These are phyloP conservation scores for Stephania cephalantha DNA, from an alignment of 164 flowering plant genomes.

Conservation along the genomic window DNA sequence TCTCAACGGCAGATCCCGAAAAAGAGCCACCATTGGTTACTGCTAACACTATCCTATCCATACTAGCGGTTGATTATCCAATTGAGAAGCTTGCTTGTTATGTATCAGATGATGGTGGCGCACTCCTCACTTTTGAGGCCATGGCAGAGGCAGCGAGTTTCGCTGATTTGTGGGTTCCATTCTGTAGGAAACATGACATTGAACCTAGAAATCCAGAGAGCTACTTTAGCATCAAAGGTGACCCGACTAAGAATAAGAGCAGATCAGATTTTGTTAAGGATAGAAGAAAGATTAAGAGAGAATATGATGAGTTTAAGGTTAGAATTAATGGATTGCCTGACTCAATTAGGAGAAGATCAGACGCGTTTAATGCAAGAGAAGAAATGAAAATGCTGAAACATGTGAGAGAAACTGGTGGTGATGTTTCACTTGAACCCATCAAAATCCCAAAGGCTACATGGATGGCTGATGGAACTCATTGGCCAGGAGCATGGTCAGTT, in stretches of 20 bases:
- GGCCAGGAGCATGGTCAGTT: conserved; percentile 86
- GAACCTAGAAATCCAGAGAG: conserved; percentile 81
- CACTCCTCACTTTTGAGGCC: conserved; percentile 90
- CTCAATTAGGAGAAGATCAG: conserved; percentile 67
- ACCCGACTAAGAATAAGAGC: conserved; percentile 67
- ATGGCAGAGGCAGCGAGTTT: conserved; percentile 88
- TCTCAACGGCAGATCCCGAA: conserved; percentile 94
- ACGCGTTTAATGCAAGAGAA: conserved; percentile 62
- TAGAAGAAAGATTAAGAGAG: conserved; percentile 63
- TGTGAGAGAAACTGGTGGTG: conserved; percentile 38
- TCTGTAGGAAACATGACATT: conserved; percentile 71
- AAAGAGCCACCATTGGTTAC: conserved; percentile 91
- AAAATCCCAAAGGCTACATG: conserved; percentile 73
- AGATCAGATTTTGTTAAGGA: conserved; percentile 71
- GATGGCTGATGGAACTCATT: conserved; percentile 92
- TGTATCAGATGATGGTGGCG: conserved; percentile 91
- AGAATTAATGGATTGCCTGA: conserved; percentile 66
- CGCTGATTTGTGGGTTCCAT: conserved; percentile 78
- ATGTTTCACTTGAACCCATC: conserved; percentile 33
- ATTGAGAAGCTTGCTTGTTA: conserved; percentile 88
- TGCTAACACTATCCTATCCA: conserved; percentile 84
- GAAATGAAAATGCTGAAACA: conserved; percentile 63
- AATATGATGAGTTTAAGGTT: conserved; percentile 82
- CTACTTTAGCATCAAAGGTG: conserved; percentile 54
- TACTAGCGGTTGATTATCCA: conserved; percentile 87